Base-by-base conservation (phyloP, 345 rosid species). In the Physaria fendleri region DNA sequence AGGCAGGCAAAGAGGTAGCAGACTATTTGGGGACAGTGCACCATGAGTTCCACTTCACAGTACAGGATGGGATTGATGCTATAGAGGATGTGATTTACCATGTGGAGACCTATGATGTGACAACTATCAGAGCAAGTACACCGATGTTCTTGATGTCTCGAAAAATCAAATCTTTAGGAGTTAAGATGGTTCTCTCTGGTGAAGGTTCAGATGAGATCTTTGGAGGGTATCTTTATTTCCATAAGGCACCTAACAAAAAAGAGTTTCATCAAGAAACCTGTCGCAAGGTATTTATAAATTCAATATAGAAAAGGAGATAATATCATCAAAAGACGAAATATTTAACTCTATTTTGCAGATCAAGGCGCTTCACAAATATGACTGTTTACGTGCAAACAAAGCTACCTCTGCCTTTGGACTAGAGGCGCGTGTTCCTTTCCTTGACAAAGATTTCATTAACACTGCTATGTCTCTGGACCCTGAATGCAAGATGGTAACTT, bases 141-240 rank as follows among this genome's bases (percentile, higher is more conserved):
- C 98, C 97, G 0, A 92, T 92, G 97, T 92, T 92, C 44, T 84
- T 88, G 8, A 82, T 92, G 93, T 67, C 97, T 0, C 70, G 98
- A 5, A 92, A 88, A 84, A 92, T 92, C 24, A 92, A 92, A 78
- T 79, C 98, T 4, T 77, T 86, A 3, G 97, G 98, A 14, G 95
- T 92, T 21, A 92, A 92, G 83, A 88, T 88, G 98, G 98, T 92
- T 64, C 74, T 92, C 33, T 92, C 98, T n/a, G 95, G 95, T 38
- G 98, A 92, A 71, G 98, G 97, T 14, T 75, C 97, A 1, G 97
- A 92, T 50, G 98, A 92, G 80, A 64, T 92, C 25, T 86, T 92
- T 40, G 98, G 98, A 48, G 98, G 98, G 5, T 93, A 93, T 78
- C 64, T 93, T 48, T 93, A 89, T 62, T 89, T 93, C 76, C 99